Evolutionary conservation across 306 rosid genomes (phyloP), one percentile per base, ranked within the genome.

Genomic region (Sphenostylis stenocarpa): DNA sequence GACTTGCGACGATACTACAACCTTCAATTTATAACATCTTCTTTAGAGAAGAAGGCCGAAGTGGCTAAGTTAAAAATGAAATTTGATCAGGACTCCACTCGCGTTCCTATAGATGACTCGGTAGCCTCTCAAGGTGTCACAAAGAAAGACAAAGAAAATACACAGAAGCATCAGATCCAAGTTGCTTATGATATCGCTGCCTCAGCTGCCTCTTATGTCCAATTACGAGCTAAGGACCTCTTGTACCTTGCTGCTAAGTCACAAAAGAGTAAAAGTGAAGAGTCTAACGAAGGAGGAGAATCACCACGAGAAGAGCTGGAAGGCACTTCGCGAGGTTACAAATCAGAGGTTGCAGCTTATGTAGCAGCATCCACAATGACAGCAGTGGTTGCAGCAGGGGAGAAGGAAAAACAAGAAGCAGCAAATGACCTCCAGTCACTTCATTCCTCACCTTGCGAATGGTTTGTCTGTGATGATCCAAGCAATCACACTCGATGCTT

Each of bases 351-450:
- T 19, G 98, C 98, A 4, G 96, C 90, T 70, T 90, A 80, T 61
- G 84, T 93, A 64, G 91, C 95, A 9, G 95, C 98, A 1, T 91
- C 98, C 58, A 89, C 97, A n/a, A 90, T 93, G 98, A 93, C 98
- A 11, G 82, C 87, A 15, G 87, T 93, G 70, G 95, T 95, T 72
- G 97, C 97, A 5, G 97, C 97, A 3, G 96, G 91, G 19, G 98
- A 95, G 88, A 84, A 13, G 84, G 85, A 87, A 83, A 92, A 83
- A 38, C 96, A 87, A 72, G 96, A 92, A 80, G 86, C 97, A 34
- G 98, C 98, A 3, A 81, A 85, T 52, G 89, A 81, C 68, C 97
- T 95, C 33, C 97, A 86, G 83, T 92, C 97, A 28, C 89, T 85
- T 38, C 92, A 95, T 41, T 92, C 97, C 20, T 89, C 97, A 26